Conservation (phyloP, 2,329 filamentous ascomycete species). For the Penicillium capsulatum region DNA sequence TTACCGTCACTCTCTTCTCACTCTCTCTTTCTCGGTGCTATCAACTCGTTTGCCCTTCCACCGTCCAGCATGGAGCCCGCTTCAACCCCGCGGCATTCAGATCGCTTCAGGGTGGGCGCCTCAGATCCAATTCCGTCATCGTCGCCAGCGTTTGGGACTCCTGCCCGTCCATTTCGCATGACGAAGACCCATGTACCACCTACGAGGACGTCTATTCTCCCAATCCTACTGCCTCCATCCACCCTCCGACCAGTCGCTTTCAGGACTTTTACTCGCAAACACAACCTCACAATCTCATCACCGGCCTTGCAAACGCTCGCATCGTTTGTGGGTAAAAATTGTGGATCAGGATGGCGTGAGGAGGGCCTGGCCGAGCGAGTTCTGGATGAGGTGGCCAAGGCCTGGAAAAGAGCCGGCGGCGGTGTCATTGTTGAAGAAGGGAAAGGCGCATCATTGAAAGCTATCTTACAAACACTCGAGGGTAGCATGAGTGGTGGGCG, state of each 20-base stretch:
- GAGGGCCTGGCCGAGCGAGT: conserved; percentile 89
- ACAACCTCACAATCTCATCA: conserved; percentile 87
- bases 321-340: conserved; percentile 85
- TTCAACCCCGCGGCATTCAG: conserved; percentile 20
- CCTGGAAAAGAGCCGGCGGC: conserved; percentile 86
- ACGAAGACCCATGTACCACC: conserved; percentile 46
- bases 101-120: conserved; percentile 26
- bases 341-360: conserved; percentile 93
- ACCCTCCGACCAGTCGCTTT: conserved; percentile 88
- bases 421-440: conserved; percentile 86
- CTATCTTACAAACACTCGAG: conserved; percentile 78
- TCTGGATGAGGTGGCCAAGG: conserved; percentile 82
- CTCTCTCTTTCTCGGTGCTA: not conserved
- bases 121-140: conserved; percentile 72
- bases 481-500: conserved; percentile 83
- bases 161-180: conserved; percentile 64
- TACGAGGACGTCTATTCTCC: conserved; percentile 64
- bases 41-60: not conserved
- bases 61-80: conserved; percentile 18
- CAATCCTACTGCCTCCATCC: conserved; percentile 81
- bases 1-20: not conserved
- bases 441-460: conserved; percentile 62
- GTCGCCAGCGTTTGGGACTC: conserved; percentile 85
- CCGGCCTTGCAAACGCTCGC: conserved; percentile 80
- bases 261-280: conserved; percentile 93